phyloP scores from a whole-genome alignment of 2,329 filamentous ascomycete genomes.

The Penicillium sp. region DNA sequence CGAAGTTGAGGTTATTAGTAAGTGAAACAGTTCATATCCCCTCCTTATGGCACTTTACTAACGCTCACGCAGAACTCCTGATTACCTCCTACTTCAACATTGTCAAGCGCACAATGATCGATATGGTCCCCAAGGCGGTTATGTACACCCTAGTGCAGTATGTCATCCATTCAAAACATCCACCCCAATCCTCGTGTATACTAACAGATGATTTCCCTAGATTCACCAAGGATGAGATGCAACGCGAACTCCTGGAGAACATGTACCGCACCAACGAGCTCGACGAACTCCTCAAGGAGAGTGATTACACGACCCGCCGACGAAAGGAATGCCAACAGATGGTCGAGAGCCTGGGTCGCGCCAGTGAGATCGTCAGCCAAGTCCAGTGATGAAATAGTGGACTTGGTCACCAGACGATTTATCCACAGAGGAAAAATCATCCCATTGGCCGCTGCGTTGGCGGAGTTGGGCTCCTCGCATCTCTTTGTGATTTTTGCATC shows the following conservation, averaged over 20 bases:
- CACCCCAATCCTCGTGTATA: background rate
- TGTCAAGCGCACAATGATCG: constrained; percentile 96
- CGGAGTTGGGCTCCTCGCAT: constrained; percentile 19
- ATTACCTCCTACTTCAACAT: constrained; percentile 99
- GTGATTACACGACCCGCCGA: constrained; percentile 90
- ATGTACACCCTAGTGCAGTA: constrained; percentile 97
- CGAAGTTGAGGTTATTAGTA: constrained; percentile 98
- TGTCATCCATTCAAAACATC: constrained; percentile 41
- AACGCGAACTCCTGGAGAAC: constrained; percentile 91
- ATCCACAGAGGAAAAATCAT: background rate
- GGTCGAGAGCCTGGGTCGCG: constrained; percentile 88
- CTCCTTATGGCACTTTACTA: constrained; percentile 6
- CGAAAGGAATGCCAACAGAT: constrained; percentile 99
- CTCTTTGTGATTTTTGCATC: constrained; percentile 19
- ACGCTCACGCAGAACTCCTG: constrained; percentile 67
- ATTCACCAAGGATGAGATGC: constrained; percentile 97
- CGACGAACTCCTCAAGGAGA: constrained; percentile 95
- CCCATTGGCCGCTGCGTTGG: constrained; percentile 14
- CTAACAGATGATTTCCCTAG: constrained; percentile 47
- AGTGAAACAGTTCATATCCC: constrained; percentile 39
- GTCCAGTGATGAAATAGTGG: constrained; percentile 51
- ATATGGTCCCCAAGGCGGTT: constrained; percentile 99
- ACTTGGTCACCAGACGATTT: background rate
- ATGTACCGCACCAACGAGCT: constrained; percentile 92
- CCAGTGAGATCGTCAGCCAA: constrained; percentile 92